Conservation (phyloP, 1,139 yeast genomes). For the Kodamaea sp. region DNA sequence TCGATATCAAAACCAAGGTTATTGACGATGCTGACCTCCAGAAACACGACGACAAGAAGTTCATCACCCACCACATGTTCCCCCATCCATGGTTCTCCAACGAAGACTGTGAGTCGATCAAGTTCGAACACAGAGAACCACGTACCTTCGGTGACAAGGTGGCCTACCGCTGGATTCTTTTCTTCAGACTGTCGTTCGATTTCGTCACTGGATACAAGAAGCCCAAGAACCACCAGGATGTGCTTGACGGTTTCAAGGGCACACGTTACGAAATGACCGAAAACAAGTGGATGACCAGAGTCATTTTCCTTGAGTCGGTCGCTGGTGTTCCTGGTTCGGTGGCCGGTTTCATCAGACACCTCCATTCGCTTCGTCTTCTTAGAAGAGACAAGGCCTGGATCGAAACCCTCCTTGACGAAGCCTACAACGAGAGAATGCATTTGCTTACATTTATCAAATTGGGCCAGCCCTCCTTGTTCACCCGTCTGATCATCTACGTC, state of each 20-base stretch:
- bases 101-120: conserved; percentile 49
- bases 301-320: conserved; percentile 67
- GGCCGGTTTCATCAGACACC: conserved; percentile 68
- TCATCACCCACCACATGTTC: conserved; percentile 51
- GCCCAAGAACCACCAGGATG: conserved; percentile 32
- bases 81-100: conserved; percentile 54
- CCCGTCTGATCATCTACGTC: conserved; percentile 54
- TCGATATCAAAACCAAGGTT: conserved; percentile 34
- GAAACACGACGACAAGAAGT: conserved; percentile 29
- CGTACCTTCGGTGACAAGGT: conserved; percentile 49
- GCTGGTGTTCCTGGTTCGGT: conserved; percentile 85
- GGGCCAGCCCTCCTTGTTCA: conserved; percentile 64
- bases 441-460: conserved; percentile 67
- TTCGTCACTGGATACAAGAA: conserved; percentile 66
- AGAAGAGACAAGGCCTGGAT: conserved; percentile 76
- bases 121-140: conserved; percentile 57
- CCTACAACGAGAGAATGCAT: conserved; percentile 81
- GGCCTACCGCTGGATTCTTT: conserved; percentile 48
- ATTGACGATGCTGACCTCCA: conserved; percentile 23
- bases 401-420: conserved; percentile 73
- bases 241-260: conserved; percentile 40
- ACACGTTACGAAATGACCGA: conserved; percentile 60
- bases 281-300: conserved; percentile 66
- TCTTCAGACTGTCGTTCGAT: conserved; percentile 57
- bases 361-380: conserved; percentile 60